Evolutionary conservation across 352 stramenopile species (phyloP).

Genomic region (Globisporangium uncinulatum): DNA sequence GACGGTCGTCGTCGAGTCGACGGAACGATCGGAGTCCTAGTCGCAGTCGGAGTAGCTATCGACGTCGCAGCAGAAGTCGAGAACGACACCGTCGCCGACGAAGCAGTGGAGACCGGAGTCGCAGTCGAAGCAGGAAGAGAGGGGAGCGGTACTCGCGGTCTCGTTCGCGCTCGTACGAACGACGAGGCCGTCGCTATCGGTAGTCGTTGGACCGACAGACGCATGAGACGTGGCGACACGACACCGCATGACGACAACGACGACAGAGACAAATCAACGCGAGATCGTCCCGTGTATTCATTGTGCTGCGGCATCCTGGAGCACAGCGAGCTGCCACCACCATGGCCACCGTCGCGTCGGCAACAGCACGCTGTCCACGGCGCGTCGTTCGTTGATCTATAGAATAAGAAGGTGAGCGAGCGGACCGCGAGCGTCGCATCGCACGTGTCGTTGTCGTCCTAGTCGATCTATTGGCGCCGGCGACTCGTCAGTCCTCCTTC

Average conservation of each 20-base stretch:
- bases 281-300: no score
- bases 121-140: conserved; percentile 9
- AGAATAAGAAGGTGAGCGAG: conserved; percentile 6
- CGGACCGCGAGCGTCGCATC: background rate
- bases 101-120: conserved; percentile 15
- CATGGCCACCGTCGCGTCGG: background rate
- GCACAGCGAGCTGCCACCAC: background rate
- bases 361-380: conserved; percentile 7
- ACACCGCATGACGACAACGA: no score
- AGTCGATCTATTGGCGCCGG: conserved; percentile 13
- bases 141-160: conserved; percentile 16
- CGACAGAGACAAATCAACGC: no score
- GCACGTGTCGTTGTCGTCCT: background rate
- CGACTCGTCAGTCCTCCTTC: conserved; percentile 8
- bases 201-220: conserved; percentile 4
- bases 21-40: conserved; percentile 8
- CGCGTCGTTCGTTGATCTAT: background rate
- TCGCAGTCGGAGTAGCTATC: conserved; percentile 8
- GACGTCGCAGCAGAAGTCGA: conserved; percentile 13
- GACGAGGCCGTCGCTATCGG: conserved; percentile 15
- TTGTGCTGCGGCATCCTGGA: no score
- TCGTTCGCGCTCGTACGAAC: conserved; percentile 20
- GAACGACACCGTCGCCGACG: conserved; percentile 19
- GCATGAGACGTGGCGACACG: conserved; percentile 1
- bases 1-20: conserved; percentile 1